Evolutionary conservation across 2,329 filamentous ascomycete species (phyloP).

Genomic region (Aureobasidium uvarum): DNA sequence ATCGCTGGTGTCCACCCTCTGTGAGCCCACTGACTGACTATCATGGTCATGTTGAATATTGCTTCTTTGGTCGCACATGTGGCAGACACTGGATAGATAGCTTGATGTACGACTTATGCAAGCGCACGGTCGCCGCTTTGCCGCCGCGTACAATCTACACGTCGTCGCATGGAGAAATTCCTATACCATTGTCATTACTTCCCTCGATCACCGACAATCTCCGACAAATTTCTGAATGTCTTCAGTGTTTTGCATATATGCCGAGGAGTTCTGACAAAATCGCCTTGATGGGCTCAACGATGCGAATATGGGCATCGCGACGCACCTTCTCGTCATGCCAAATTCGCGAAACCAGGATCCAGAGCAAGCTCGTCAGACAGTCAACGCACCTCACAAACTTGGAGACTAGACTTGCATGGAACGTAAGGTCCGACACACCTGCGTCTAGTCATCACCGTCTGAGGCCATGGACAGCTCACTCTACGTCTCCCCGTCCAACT

Average conservation of each 20-base stretch:
- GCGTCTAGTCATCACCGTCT: neutral
- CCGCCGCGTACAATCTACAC: neutral
- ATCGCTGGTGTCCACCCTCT: neutral
- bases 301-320: neutral
- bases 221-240: no score
- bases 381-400: no score
- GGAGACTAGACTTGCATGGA: no score
- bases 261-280: no score
- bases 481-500: neutral
- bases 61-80: neutral
- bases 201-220: neutral
- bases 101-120: neutral
- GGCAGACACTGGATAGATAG: neutral
- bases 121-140: slow-evolving; percentile 2
- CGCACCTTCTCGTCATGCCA: neutral
- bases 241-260: neutral
- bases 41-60: neutral
- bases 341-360: no score
- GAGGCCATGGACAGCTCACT: neutral
- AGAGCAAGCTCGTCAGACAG: neutral
- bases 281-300: neutral
- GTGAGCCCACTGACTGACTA: neutral
- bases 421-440: neutral
- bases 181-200: neutral
- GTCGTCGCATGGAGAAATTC: neutral